A percentile compares a stretch with the other conserved stretches of the same genome.
phyloP scores from a whole-genome alignment of 164 flowering plant genomes.

The Cinnamomum micranthum region DNA sequence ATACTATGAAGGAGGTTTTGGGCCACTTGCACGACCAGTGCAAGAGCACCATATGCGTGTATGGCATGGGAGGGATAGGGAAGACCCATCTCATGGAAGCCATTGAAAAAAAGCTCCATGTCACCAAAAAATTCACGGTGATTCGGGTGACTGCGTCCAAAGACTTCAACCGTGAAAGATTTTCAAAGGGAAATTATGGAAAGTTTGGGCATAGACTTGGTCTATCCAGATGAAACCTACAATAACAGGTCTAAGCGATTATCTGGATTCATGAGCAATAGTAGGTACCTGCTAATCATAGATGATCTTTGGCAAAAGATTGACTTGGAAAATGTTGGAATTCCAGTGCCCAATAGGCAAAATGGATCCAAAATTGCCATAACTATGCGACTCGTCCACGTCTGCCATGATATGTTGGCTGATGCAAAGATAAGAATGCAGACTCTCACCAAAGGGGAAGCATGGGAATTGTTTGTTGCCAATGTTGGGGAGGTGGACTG shows the following conservation, averaged over 20 bases:
- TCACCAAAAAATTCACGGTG: background rate
- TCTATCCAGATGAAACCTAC: background rate
- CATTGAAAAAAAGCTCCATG: background rate
- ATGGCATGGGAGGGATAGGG: conserved; percentile 6
- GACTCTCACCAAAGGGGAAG: background rate
- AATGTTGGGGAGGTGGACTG: background rate
- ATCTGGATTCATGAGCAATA: background rate
- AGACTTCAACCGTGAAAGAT: background rate
- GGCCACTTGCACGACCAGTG: background rate
- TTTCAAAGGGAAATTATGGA: conserved; percentile 1
- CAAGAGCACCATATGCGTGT: background rate
- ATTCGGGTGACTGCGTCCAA: background rate
- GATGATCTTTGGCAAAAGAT: conserved; percentile 7
- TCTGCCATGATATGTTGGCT: background rate
- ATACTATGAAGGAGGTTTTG: conserved; percentile 1
- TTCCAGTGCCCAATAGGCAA: background rate
- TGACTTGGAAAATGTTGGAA: background rate
- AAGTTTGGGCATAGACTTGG: background rate
- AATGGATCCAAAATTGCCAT: conserved; percentile 1
- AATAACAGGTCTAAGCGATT: background rate
- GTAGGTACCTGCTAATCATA: background rate
- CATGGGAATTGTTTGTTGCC: conserved; percentile 4
- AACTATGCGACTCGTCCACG: background rate
- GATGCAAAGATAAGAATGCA: background rate
- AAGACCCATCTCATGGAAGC: background rate